Conservation (phyloP, 2,329 filamentous ascomycete species). For the Geosmithia flava region DNA sequence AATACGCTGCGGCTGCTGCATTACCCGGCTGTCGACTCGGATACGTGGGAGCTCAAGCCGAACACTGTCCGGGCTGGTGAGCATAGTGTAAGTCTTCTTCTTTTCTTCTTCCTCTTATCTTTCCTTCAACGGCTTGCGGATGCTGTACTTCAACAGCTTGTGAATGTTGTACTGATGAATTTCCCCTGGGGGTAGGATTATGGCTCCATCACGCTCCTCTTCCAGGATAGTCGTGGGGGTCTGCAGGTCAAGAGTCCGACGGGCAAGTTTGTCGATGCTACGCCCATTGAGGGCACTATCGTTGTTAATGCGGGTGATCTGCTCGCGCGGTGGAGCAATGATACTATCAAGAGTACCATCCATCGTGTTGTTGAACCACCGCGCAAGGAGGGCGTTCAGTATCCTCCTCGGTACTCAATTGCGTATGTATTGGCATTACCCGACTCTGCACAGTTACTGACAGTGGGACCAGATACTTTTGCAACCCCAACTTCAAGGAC, state of each 20-base stretch:
- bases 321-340: constrained; percentile 73
- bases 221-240: constrained; percentile 45
- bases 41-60: constrained; percentile 53
- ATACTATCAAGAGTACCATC: constrained; percentile 79
- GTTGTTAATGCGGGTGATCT: constrained; percentile 86
- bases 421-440: constrained; percentile 48
- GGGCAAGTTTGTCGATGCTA: constrained; percentile 71
- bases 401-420: constrained; percentile 75
- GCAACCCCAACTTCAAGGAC: constrained; percentile 69
- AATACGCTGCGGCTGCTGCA: constrained; percentile 65
- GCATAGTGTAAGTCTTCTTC: constrained; percentile 45
- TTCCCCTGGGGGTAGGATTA: constrained; percentile 31
- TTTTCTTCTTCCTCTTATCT: no score
- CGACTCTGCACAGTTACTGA: no score
- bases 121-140: background rate
- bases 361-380: constrained; percentile 86
- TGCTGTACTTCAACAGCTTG: no score
- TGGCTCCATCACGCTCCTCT: constrained; percentile 48
- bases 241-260: constrained; percentile 55
- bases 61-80: constrained; percentile 65
- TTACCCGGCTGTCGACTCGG: constrained; percentile 56
- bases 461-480: constrained; percentile 52
- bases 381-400: constrained; percentile 36
- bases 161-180: background rate
- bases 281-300: constrained; percentile 67